Evolutionary conservation across 257 asterid genomes (phyloP).

Genomic region (Solanum lignicaule): DNA sequence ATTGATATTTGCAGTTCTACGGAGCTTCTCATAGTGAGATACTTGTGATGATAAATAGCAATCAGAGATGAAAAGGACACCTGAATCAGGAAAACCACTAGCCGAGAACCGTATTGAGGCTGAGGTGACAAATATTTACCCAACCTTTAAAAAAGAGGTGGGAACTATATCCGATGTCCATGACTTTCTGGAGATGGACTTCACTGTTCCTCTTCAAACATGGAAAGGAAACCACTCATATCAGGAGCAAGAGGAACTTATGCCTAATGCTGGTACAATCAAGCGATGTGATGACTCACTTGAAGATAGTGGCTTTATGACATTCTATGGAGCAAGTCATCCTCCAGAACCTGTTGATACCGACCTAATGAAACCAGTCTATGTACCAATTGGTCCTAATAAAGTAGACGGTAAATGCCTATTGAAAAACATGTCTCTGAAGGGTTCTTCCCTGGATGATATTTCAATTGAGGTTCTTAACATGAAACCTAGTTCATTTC

Average conservation of each 20-base stretch:
- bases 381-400: neutral
- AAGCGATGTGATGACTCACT: neutral
- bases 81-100: neutral
- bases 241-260: neutral
- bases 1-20: neutral
- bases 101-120: neutral
- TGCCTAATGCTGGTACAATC: neutral
- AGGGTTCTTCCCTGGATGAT: slow-evolving; percentile 1
- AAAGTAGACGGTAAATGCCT: neutral
- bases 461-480: neutral
- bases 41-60: neutral
- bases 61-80: neutral
- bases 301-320: neutral
- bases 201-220: neutral
- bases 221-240: neutral
- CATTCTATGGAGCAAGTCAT: slow-evolving; percentile 1
- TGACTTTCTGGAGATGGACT: neutral
- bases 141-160: neutral
- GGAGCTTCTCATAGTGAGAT: neutral
- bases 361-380: slow-evolving; percentile 5
- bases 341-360: slow-evolving; percentile 9
- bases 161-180: neutral
- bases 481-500: slow-evolving; percentile 21
- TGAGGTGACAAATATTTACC: neutral
- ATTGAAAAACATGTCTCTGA: neutral